Base-by-base conservation (phyloP, 1,284 basidiomycete species). In the Cystobasidium pallidum region DNA sequence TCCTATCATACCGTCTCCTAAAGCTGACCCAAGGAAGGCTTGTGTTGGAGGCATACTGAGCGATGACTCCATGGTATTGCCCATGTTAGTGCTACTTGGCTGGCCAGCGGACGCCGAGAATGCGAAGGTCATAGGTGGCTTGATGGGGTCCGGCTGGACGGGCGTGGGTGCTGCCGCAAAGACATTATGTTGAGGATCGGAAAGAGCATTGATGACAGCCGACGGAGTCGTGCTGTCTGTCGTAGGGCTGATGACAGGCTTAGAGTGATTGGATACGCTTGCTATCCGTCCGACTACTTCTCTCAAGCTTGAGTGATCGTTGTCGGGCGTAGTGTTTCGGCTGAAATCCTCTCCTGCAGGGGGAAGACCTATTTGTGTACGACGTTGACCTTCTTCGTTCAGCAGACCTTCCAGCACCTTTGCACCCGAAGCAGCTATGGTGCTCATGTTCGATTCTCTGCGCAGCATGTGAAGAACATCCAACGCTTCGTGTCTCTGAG, bases 311-410 rank as follows among this genome's bases (percentile, higher is more conserved):
- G 68, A 52, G 54, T 49, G 57, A 39, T 71, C 68, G 13, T 24
- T 59, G 28, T 64, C 68, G 15, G 68, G 68, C 28, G 61, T 64
- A 54, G 45, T 71, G 45, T 63, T 63, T 41, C 68, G 54, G 10
- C 58, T 63, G 68, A 71, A 71, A 19, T 62, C 61, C 32, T 71
- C 68, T 13, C 28, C 39, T 13, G 68, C 59, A 15, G 59, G 59
- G 8, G 68, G 68, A 15, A 71, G 52, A 19, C 68, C 68, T n/a
- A 51, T 54, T 34, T 55, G 47, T 13, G 28, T 54, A 28, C 72
- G 55, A 32, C 72, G 24, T 26, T 70, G 59, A 11, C 51, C 59
- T 68, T 73, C 72, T 54, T 73, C 72, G 36, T 70, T 63, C 2
- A 73, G 51, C 15, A 73, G 30, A 19, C 61, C 59, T 62, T 58